Percentiles rank a stretch among this genome's conserved stretches.
Conservation (phyloP, 768 basidiomycete genomes). For the Psilocybe azurescens region DNA sequence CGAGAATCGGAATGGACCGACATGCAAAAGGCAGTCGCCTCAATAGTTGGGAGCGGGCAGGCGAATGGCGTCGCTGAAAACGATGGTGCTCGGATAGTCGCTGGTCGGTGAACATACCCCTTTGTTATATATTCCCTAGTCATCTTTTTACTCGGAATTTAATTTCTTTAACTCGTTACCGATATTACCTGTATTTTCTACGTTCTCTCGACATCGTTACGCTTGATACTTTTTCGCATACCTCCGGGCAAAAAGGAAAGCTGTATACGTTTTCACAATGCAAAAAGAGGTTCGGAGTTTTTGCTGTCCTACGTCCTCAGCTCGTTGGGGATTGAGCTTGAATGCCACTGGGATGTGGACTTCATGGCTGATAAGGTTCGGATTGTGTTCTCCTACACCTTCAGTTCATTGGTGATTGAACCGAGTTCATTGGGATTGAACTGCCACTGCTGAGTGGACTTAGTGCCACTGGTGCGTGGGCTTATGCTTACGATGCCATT, state of each 20-base stretch:
- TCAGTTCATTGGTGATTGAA: too few species aligned
- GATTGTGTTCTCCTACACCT: too few species aligned
- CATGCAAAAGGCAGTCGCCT: conserved; percentile 84
- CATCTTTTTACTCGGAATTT: neutral
- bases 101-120: conserved; percentile 32
- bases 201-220: too few species aligned
- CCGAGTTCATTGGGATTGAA: too few species aligned
- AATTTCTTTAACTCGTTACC: neutral
- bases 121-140: neutral
- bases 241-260: neutral
- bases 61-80: conserved; percentile 45
- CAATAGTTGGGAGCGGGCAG: conserved; percentile 65
- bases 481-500: too few species aligned
- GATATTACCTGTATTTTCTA: too few species aligned
- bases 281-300: neutral
- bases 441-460: too few species aligned
- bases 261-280: neutral
- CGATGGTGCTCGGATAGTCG: conserved; percentile 33
- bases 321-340: too few species aligned
- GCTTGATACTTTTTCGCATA: too few species aligned
- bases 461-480: too few species aligned
- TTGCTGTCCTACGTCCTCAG: neutral
- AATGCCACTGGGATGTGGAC: too few species aligned
- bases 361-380: too few species aligned
- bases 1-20: conserved; percentile 94